Percentiles rank a stretch among this genome's conserved stretches.
phyloP scores from a whole-genome alignment of 2,329 filamentous ascomycete species.

The Ceratocystiopsis minuta region DNA sequence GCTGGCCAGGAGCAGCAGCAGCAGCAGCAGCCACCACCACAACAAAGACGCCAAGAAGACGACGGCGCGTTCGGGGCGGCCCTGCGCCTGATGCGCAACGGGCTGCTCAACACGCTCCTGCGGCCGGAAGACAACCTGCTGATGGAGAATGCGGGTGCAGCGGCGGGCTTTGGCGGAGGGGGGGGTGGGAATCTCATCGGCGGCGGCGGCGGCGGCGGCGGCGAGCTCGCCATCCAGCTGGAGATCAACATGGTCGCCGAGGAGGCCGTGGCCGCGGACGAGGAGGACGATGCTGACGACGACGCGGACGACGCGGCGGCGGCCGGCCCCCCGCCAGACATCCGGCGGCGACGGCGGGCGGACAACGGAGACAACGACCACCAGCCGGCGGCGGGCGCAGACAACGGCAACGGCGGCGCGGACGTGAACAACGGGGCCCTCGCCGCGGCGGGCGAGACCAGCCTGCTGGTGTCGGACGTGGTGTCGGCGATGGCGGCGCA shows the following conservation, averaged over 20 bases:
- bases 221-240: constrained; percentile 5
- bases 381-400: constrained; percentile 10
- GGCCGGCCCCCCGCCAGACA: too few relatives aligned
- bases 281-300: constrained; percentile 2
- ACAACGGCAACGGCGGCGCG: background rate
- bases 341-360: too few relatives aligned
- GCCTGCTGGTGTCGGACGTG: constrained; percentile 19
- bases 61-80: constrained; percentile 9
- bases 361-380: constrained; percentile 2
- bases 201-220: background rate
- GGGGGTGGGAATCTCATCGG: too few relatives aligned
- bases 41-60: too few relatives aligned
- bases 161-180: background rate
- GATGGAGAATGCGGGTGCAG: constrained; percentile 2
- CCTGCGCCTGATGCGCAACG: constrained; percentile 10
- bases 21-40: background rate
- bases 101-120: constrained; percentile 2
- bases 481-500: constrained; percentile 33
- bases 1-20: background rate
- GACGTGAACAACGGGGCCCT: constrained; percentile 7
- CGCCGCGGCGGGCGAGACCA: constrained; percentile 4
- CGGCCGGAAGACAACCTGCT: constrained; percentile 2
- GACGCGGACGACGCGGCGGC: too few relatives aligned
- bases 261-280: background rate
- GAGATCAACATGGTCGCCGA: constrained; percentile 6